Base-by-base conservation (phyloP, 208 protist species). In the Acanthamoeba royreba region DNA sequence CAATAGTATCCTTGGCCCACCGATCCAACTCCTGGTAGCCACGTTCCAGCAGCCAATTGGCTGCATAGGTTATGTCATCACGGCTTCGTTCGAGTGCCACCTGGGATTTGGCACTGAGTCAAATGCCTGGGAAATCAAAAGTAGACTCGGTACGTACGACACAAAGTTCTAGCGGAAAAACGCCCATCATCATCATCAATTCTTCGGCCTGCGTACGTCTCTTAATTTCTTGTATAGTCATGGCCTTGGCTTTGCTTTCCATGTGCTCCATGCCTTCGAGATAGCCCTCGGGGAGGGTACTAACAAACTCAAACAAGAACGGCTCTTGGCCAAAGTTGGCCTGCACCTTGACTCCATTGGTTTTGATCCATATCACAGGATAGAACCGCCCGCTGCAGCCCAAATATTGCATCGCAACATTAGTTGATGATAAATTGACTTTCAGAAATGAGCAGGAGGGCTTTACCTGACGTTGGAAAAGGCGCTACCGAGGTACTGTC, bases 141-240 rank as follows among this genome's bases (percentile, higher is more conserved):
- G 42, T 79, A 49, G 35, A 25, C 25, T 4, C 8, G 46, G 4
- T 4, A 28, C 25, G 15, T 63, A 63, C 40, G 13, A 93, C 63
- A 31, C 69, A 93, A 22, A 94, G 79, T 77, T 94, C 92, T 15
- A 94, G 77, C 25, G 92, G 92, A 45, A 94, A 94, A 1, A 94
- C 40, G 28, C 61, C 74, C 66, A 90, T 94, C 92, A 94, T 94
- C 66, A 90, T 13, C 45, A 91, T 55, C 9, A 94, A 47, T n/a
- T 91, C 77, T 63, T 94, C 92, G 4, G 92, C 92, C 72, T 66
- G 22, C 8, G 92, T 66, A 28, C 92, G 42, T 17, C 74, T 81
- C 17, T 74, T 58, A 17, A 91, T 74, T n/a, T 94, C 74, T 13
- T 40, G 35, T 3, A 53, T 22, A 33, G 47, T 91, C 92, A 90